Evolutionary conservation across 371 early-diverging fungal species (phyloP).

Genomic region (Circinella minor): DNA sequence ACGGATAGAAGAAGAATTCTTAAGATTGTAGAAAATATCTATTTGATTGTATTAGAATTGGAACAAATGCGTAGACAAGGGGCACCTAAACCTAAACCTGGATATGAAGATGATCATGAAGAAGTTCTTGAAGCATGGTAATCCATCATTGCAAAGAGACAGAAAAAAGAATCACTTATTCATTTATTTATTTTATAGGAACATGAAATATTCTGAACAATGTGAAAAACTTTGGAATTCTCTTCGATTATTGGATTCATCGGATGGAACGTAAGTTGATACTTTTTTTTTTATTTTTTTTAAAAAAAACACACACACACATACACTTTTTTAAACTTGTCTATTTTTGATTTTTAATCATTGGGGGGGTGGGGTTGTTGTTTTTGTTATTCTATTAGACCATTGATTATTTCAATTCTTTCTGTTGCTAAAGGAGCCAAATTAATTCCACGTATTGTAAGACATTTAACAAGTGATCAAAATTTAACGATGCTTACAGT

Average conservation of each 20-base stretch:
- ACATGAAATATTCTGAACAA: constrained; percentile 56
- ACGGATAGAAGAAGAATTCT: constrained; percentile 67
- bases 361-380: too few species aligned
- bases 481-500: constrained; percentile 76
- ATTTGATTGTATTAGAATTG: constrained; percentile 72
- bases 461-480: constrained; percentile 80
- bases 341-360: too few species aligned
- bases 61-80: constrained; percentile 83
- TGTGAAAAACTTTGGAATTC: constrained; percentile 68
- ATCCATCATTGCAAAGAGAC: too few species aligned
- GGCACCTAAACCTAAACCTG: constrained; percentile 50
- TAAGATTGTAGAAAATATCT: constrained; percentile 80
- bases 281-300: too few species aligned
- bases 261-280: constrained; percentile 56
- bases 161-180: too few species aligned
- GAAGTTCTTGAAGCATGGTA: constrained; percentile 59
- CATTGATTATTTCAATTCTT: constrained; percentile 63
- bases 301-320: not conserved
- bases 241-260: constrained; percentile 60
- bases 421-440: constrained; percentile 87
- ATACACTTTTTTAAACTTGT: too few species aligned
- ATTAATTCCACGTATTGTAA: constrained; percentile 82
- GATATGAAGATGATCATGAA: constrained; percentile 55
- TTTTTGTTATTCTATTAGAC: constrained; percentile 9
- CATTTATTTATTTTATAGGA: constrained; percentile 34